Conservation (phyloP, 2,329 filamentous ascomycete genomes). For the Nannizziopsis barbatae region DNA sequence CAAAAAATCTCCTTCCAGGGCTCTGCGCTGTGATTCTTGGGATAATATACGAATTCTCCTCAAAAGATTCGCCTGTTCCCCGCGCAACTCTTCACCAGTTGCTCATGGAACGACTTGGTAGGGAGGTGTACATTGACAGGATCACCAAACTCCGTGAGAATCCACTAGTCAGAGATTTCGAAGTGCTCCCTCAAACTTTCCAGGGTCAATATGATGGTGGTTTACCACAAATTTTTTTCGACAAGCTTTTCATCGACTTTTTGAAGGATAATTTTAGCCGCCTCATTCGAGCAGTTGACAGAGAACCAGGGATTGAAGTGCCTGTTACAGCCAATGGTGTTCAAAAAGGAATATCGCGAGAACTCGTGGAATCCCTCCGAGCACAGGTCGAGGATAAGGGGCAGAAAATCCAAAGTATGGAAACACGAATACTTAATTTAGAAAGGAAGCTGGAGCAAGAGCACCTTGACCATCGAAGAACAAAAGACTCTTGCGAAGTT, state of each 20-base stretch:
- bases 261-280: conserved; percentile 93
- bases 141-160: conserved; percentile 67
- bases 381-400: conserved; percentile 65
- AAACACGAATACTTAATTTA: conserved; percentile 44
- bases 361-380: conserved; percentile 77
- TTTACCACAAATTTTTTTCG: conserved; percentile 74
- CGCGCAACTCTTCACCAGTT: conserved; percentile 69
- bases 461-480: conserved; percentile 57
- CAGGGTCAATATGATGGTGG: conserved; percentile 42
- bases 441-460: conserved; percentile 56
- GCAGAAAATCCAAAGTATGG: conserved; percentile 46
- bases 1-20: conserved; percentile 62
- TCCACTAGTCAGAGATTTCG: conserved; percentile 74
- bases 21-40: conserved; percentile 76
- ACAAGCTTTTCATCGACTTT: conserved; percentile 78
- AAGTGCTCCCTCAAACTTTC: conserved; percentile 64
- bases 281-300: conserved; percentile 71
- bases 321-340: conserved; percentile 67
- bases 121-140: conserved; percentile 77
- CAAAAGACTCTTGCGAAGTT: conserved; percentile 47
- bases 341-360: conserved; percentile 83
- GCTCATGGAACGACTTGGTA: conserved; percentile 62
- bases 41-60: conserved; percentile 91
- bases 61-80: conserved; percentile 86
- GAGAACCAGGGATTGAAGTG: conserved; percentile 78